Percentiles rank a stretch among this genome's conserved stretches.
Evolutionary conservation across 257 asterid genomes (phyloP).

Genomic region (Solanum infundibuliforme): DNA sequence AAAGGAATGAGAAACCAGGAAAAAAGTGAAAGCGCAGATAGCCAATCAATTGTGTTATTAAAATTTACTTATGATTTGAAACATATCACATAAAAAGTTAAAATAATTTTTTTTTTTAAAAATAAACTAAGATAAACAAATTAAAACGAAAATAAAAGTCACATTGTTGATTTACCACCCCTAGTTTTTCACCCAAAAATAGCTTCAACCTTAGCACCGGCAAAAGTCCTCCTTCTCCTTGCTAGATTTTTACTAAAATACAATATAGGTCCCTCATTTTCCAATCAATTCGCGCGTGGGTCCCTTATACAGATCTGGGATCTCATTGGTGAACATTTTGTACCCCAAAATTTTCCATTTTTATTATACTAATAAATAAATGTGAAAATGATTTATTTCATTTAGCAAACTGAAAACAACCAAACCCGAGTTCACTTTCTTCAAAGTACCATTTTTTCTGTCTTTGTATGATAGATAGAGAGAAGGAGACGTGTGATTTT

Average conservation of each 20-base stretch:
- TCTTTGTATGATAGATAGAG: background rate
- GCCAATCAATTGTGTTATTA: too few species aligned
- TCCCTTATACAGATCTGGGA: background rate
- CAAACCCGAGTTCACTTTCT: conserved; percentile 3
- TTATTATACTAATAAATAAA: background rate
- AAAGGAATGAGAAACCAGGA: background rate
- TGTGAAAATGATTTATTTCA: background rate
- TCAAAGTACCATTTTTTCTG: conserved; percentile 2
- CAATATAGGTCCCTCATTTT: background rate
- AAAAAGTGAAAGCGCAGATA: fast-evolving
- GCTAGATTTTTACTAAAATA: background rate
- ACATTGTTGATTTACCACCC: background rate
- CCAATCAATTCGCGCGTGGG: background rate
- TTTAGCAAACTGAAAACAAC: background rate
- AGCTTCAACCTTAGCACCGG: background rate
- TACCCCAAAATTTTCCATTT: background rate
- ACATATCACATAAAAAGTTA: fast-evolving
- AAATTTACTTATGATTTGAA: too few species aligned
- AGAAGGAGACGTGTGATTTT: background rate
- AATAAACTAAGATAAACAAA: too few species aligned
- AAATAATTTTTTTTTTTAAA: too few species aligned
- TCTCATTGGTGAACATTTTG: background rate
- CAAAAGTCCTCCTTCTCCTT: background rate
- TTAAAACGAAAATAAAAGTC: fast-evolving
- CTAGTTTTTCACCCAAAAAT: background rate